Conservation (phyloP, 495 filamentous ascomycete species). For the Daldinia grandis region DNA sequence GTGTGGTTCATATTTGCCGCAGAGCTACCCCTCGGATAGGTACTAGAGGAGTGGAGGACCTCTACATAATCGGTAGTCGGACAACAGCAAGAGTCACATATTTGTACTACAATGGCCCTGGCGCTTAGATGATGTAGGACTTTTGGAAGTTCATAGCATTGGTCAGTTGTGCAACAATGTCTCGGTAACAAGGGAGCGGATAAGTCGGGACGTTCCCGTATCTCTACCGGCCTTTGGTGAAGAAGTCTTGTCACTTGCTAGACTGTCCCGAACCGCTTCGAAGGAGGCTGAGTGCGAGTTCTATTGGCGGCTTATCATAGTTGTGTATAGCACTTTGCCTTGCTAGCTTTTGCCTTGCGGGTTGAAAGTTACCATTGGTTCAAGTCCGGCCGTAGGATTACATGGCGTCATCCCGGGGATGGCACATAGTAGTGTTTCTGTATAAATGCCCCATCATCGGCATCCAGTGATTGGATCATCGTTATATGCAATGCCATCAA, state of each 20-base stretch:
- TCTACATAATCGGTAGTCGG: constrained; percentile 12
- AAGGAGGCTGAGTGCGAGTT: constrained; percentile 19
- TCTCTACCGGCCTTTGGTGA: constrained; percentile 10
- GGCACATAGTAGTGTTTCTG: constrained; percentile 15
- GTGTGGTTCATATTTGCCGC: constrained; percentile 5
- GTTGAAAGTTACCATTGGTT: constrained; percentile 10
- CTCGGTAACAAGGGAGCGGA: constrained; percentile 8
- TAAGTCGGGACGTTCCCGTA: constrained; percentile 30
- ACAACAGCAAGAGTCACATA: background rate
- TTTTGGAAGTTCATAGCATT: background rate
- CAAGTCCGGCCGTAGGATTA: constrained; percentile 24
- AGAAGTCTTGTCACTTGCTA: background rate
- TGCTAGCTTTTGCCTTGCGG: constrained; percentile 4
- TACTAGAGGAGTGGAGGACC: constrained; percentile 2
- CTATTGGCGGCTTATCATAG: too few species aligned
- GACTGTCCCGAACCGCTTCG: constrained; percentile 1
- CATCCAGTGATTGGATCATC: constrained; percentile 28
- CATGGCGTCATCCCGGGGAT: constrained; percentile 36
- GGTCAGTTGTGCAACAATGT: constrained; percentile 6
- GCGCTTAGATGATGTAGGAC: background rate
- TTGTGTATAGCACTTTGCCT: background rate
- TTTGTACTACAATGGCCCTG: constrained; percentile 3
- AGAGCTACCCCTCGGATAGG: constrained; percentile 12
- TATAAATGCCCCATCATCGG: constrained; percentile 15
- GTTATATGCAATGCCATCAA: constrained; percentile 35